A percentile compares a stretch with the other conserved stretches of the same genome.
Evolutionary conservation across 2,329 filamentous ascomycete genomes (phyloP).

Genomic region (Botrytis deweyae): DNA sequence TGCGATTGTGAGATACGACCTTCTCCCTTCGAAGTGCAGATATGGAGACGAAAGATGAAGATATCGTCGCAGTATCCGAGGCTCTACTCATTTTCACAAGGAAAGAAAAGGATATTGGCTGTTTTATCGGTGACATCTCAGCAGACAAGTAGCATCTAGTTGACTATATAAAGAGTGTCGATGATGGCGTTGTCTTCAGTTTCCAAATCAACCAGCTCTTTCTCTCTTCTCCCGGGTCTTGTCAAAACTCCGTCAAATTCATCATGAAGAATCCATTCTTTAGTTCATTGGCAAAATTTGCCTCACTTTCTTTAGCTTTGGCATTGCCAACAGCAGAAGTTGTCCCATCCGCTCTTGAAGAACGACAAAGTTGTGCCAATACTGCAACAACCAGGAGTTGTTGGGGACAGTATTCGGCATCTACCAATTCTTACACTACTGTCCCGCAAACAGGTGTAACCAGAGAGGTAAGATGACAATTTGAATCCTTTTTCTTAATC

Average conservation of each 20-base stretch:
- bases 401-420: slow-evolving; percentile 38
- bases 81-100: neutral
- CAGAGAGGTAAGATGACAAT: slow-evolving; percentile 29
- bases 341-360: slow-evolving; percentile 18
- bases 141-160: neutral
- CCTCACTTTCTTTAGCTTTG: slow-evolving; percentile 27
- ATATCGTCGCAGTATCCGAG: neutral
- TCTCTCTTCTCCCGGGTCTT: neutral
- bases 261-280: slow-evolving; percentile 33
- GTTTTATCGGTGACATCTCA: neutral
- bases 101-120: neutral
- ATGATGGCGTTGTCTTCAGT: neutral
- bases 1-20: neutral
- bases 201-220: neutral
- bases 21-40: neutral
- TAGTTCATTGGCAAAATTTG: slow-evolving; percentile 28
- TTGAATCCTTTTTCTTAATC: neutral
- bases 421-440: slow-evolving; percentile 36
- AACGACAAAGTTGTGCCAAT: slow-evolving; percentile 33
- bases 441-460: slow-evolving; percentile 40
- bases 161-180: neutral
- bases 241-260: neutral
- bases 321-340: slow-evolving; percentile 28
- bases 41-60: neutral
- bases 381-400: slow-evolving; percentile 37